Evolutionary conservation across 306 rosid genomes (phyloP), one percentile per base, ranked within the genome.

Genomic region (Fragaria nilgerrensis): DNA sequence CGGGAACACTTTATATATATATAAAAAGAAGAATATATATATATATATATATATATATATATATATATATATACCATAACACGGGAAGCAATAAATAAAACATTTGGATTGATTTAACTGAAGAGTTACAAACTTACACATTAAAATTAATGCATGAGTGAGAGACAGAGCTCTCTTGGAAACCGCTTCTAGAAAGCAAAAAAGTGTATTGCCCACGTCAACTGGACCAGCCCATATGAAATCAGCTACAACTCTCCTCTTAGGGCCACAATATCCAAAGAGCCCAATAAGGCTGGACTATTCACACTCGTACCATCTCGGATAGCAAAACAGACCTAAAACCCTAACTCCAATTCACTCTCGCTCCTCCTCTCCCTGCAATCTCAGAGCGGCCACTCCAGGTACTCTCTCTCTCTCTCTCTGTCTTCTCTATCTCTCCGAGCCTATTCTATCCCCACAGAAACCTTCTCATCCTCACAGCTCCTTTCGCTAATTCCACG

Each of bases 341-440:
- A 73, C 77, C 77, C 68, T 73, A 73, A 73, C 13, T 20, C 0
- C n/a, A 15, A 7, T 12, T n/a, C 65, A 15, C 48, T 34, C 65
- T 23, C 22, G 2, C 76, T 53, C 76, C 76, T 53, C 76, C 67
- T 22, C 76, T 37, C 53, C 17, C 52, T 73, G 77, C 53, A 32
- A 56, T 56, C 63, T 25, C 49, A n/a, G 45, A 37, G 77, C 68
- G 68, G 77, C 77, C 68, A 56, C 68, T 58, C 22, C 77, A 15
- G 77, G 77, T 73, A 73, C 37, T 32, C 34, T 58, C 64, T 22
- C 32, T 22, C 64, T 53, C 59, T 13, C 19, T 48, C n/a, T 68
- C 43, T 39, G 12, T 52, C 29, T 3, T 29, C 32, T 32, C 48
- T 11, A 45, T 32, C 29, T 34, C 63, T 23, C 17, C 8, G n/a